Evolutionary conservation across 805 yeast genomes (phyloP), one percentile per base, ranked within the genome.

Genomic region (Candida piceae): DNA sequence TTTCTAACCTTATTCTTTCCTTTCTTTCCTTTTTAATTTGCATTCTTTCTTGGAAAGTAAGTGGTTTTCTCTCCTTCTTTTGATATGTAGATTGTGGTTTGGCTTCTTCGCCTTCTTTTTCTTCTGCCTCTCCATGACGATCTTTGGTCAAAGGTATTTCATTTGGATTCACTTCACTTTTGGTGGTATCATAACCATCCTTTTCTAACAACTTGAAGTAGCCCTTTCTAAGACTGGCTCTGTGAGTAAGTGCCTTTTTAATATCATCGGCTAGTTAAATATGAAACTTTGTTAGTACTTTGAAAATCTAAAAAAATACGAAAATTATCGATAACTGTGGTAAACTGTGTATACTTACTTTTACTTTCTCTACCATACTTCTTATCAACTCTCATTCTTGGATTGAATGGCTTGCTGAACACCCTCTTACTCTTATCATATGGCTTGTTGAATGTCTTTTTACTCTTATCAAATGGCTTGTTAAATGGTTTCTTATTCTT

Each of bases 131-230:
- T 20, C 52, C 46, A 5, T 48, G 45, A 22, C 18, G 20, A 7
- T 27, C 39, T 4, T 44, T 29, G 34, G 15, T 35, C 34, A 15
- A 32, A 38, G 27, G 25, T 6, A 26, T 11, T 11, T 9, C 13
- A 19, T 33, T 20, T 11, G 30, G 31, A 20, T 19, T 29, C 19
- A 16, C 18, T 12, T 16, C 22, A 12, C 36, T 12, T 28, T 35
- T 19, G 9, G 28, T 29, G 9, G 72, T 66, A 4, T 61, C 46
- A 34, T 72, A 71, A 1, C 89, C 94, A 48, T 84, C 88, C 35
- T 76, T 72, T 44, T 84, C 84, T 28, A 87, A 58, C 36, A 86
- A 66, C 57, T 88, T 87, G 67, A 85, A 79, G 54, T 89, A 89
- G 34, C 76, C 78, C 58, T 80, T 84, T 65, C 86, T 76, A 46